These are phyloP conservation scores for Leishmania martiniquensis DNA, from an alignment of 208 protist species.

Conservation along the genomic window DNA sequence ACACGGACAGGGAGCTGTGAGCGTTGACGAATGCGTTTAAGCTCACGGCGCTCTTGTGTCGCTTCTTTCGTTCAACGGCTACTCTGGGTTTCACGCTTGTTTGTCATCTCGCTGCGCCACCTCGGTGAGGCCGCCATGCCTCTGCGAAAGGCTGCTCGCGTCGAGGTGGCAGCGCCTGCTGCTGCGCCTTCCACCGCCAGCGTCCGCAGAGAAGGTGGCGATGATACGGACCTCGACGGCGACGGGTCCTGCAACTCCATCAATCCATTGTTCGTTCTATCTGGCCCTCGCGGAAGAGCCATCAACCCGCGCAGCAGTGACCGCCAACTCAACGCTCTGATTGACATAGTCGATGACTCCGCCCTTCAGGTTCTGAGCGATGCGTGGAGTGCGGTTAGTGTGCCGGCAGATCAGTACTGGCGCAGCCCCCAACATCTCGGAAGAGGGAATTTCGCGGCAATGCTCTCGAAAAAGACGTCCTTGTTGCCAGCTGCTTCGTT, in stretches of 20 bases:
- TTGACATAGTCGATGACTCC: constrained; percentile 39
- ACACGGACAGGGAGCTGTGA: neutral
- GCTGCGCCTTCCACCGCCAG: neutral
- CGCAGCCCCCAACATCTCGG: constrained; percentile 26
- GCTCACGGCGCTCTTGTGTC: neutral
- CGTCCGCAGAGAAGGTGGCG: neutral
- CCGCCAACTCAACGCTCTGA: constrained; percentile 19
- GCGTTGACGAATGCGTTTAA: neutral
- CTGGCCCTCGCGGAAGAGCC: constrained; percentile 56
- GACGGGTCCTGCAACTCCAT: constrained; percentile 29
- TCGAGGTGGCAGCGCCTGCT: neutral
- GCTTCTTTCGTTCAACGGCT: neutral
- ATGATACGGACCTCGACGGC: constrained; percentile 17
- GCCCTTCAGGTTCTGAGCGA: constrained; percentile 35
- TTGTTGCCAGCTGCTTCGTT: neutral
- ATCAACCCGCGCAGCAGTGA: constrained; percentile 32
- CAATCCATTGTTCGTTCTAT: constrained; percentile 70
- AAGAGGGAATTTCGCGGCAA: neutral
- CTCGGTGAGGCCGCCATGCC: constrained; percentile 4
- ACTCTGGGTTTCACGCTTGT: neutral
- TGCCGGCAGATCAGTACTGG: constrained; percentile 79
- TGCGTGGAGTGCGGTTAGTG: constrained; percentile 49
- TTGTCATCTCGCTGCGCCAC: neutral
- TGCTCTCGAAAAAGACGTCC: neutral
- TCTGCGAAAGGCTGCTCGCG: constrained; percentile 7